These are phyloP conservation scores for Nicotiana otophora DNA, from an alignment of 257 asterid genomes.

Conservation along the genomic window DNA sequence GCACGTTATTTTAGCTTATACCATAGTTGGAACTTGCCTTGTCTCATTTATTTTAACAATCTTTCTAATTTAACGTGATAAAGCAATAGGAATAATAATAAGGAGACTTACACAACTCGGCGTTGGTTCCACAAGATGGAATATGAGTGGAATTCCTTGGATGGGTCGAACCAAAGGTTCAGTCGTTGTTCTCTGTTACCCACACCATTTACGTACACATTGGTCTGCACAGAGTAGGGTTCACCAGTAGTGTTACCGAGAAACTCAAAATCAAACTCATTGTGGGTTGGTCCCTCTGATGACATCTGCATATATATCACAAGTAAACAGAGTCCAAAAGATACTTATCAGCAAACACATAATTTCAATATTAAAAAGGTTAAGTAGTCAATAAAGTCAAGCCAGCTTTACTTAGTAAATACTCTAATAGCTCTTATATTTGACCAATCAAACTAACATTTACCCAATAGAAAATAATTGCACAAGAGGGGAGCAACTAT, in stretches of 20 bases:
- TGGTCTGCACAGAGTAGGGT: constrained; percentile 79
- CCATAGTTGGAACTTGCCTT: background rate
- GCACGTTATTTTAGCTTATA: background rate
- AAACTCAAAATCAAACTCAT: constrained; percentile 89
- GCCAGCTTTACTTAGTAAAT: background rate
- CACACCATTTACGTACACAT: constrained; percentile 72
- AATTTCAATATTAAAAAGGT: too few relatives aligned
- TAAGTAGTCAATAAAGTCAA: background rate
- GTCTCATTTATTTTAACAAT: background rate
- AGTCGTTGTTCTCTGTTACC: constrained; percentile 86
- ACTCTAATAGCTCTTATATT: background rate
- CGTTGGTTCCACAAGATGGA: constrained; percentile 71
- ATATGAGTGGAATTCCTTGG: constrained; percentile 68
- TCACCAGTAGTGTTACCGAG: constrained; percentile 81
- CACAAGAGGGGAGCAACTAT: background rate
- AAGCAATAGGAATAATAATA: background rate
- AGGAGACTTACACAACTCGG: constrained; percentile 68
- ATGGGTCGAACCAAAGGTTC: constrained; percentile 89
- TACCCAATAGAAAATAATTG: background rate
- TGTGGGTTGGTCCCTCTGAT: constrained; percentile 72
- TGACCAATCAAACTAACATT: background rate
- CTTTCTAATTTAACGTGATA: background rate
- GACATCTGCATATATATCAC: constrained; percentile 57
- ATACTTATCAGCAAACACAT: background rate
- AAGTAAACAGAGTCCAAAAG: background rate